These are phyloP conservation scores for Furcasterigmium sp. DNA, from an alignment of 2,329 filamentous ascomycete species.

Conservation along the genomic window DNA sequence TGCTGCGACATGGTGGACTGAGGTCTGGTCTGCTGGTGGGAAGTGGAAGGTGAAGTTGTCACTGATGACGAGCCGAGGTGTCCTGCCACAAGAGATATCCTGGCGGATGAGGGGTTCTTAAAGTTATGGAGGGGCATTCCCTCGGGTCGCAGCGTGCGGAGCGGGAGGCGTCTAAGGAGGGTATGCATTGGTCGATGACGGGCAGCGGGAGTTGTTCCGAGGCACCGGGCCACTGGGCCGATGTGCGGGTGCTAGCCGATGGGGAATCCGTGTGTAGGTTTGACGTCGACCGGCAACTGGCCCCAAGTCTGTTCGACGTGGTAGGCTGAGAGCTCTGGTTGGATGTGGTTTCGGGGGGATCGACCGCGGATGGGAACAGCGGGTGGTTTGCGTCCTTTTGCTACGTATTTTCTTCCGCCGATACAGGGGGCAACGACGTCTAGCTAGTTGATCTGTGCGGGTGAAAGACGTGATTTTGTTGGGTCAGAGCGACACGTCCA, in stretches of 20 bases:
- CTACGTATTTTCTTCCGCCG: too few species aligned
- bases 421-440: too few species aligned
- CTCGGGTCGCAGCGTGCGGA: constrained; percentile 11
- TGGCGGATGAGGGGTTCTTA: constrained; percentile 14
- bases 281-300: not conserved
- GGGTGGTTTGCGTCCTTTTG: too few species aligned
- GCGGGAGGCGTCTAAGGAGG: constrained; percentile 12
- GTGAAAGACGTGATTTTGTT: too few species aligned
- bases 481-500: too few species aligned
- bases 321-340: too few species aligned
- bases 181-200: constrained; percentile 9
- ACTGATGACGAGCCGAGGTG: constrained; percentile 9
- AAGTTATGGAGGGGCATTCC: constrained; percentile 14
- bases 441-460: too few species aligned
- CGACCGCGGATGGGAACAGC: too few species aligned
- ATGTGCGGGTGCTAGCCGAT: not conserved
- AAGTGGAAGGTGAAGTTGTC: constrained; percentile 9
- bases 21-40: constrained; percentile 3
- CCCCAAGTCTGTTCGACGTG: not conserved
- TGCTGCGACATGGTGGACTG: constrained; percentile 53
- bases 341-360: too few species aligned
- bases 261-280: not conserved
- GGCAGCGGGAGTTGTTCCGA: not conserved
- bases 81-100: constrained; percentile 14
- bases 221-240: not conserved